Evolutionary conservation across 306 rosid genomes (phyloP), one percentile per base, ranked within the genome.

Genomic region (Casuarina equisetifolia): DNA sequence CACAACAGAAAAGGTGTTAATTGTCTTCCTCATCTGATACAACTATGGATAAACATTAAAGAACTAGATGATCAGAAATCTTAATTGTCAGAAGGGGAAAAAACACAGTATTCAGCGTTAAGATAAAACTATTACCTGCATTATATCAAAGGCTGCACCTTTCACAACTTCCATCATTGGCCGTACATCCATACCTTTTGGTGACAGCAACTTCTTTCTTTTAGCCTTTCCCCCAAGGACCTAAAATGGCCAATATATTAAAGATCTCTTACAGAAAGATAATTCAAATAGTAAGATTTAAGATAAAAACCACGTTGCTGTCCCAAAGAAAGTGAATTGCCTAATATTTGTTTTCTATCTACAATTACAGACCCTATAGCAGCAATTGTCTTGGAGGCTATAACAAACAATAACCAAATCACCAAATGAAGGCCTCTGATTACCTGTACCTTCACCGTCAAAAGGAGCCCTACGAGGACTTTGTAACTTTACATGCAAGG

Each of bases 121-220:
- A 64, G 38, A 46, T 39, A 57, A 57, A 77, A 84, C 48, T 32
- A 45, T 78, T 66, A 95, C 97, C 96, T 95, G 97, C 73, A 95
- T 73, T 83, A 92, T 95, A 76, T 90, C 97, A 81, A 95, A 95
- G 79, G 97, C 92, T 70, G 99, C 96, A 81, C 97, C 97, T 87
- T 95, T 95, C 73, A 91, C 99, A 59, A 92, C 97, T 85, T 92
- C 99, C 99, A 95, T 95, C 99, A 95, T 92, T 5, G 97, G 97
- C n/a, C 97, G 91, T 32, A 95, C 99, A 86, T 95, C 97, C 97
- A 91, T 88, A 63, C 99, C 95, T 83, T 91, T 95, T 25, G 97
- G 99, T 17, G 97, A 91, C 52, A 92, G 90, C 82, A 95, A 80
- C 86, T 91, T 95, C 79, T 64, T 93, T 85, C 97, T 89, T 79